Base-by-base conservation (phyloP, 768 basidiomycete genomes). In the Tylopilus vinaceipallidus region DNA sequence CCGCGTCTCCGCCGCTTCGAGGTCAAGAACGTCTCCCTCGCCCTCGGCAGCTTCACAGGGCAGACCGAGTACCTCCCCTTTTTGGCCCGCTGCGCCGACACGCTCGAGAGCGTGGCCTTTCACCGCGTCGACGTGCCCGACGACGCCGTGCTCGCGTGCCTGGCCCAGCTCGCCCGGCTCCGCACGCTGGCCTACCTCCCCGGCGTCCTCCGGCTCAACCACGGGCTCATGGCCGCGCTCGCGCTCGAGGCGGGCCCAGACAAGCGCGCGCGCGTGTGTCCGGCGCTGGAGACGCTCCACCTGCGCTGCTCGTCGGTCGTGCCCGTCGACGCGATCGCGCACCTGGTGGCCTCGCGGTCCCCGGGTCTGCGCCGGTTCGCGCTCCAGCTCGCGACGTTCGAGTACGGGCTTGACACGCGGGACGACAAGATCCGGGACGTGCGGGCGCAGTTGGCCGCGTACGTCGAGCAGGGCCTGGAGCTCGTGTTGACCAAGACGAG, bases 201-300 rank as follows among this genome's bases (percentile, higher is more conserved):
- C 4, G 60, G 67, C 12, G 38, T 60, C n/a, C 53, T 69, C 5
- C 52, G 65, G n/a, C 62, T 67, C 33, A 67, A 69, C 33, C 65
- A 69, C 13, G 63, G 61, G 13, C 60, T 67, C 38, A 32, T 67
- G 33, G 27, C 50, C n/a, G 63, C 52, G 30, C 63, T 69, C 16
- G 19, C 57, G 11, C 23, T 47, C 14, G 47, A 48, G 26, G 24
- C n/a, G 14, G 16, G n/a, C 9, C 10, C 12, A 22, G 38, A 24
- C 38, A 23, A 0, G 12, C 35, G 20, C 9, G 24, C 46, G 26
- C 23, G 16, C 3, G 23, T 63, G 2, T 69, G 65, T 44, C 67
- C 65, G 0, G 32, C 36, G 8, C 65, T 66, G 32, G 50, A 62
- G 46, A 49, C 35, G 17, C 56, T 66, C 23, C 60, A 60, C 10